Evolutionary conservation across 352 stramenopile species (phyloP).

Genomic region (Pythium folliculosum): DNA sequence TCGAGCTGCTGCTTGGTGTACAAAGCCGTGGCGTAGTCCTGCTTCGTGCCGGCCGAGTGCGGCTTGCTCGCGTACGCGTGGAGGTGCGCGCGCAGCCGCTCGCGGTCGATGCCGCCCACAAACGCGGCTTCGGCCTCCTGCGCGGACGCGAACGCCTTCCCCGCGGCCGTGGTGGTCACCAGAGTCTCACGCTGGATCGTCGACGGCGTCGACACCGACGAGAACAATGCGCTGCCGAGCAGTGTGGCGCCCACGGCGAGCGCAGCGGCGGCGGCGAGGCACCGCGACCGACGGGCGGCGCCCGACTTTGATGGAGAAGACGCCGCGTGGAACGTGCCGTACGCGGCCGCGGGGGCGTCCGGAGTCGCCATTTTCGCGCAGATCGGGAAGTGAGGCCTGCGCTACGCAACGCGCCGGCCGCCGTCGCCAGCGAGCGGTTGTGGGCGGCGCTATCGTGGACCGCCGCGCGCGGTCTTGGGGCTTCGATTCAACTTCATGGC

Average conservation of each 20-base stretch:
- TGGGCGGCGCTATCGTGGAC: background rate
- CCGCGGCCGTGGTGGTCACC: too few relatives aligned
- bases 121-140: constrained; percentile 32
- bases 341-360: background rate
- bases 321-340: constrained; percentile 5
- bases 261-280: background rate
- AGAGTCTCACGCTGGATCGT: background rate
- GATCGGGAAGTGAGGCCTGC: background rate
- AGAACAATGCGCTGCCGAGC: background rate
- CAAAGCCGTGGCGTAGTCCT: constrained; percentile 65
- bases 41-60: constrained; percentile 42
- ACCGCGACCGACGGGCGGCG: background rate
- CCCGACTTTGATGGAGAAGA: background rate
- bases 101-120: constrained; percentile 33
- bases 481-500: too few relatives aligned
- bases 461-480: background rate
- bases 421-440: too few relatives aligned
- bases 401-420: background rate
- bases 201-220: background rate
- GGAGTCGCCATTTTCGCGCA: constrained; percentile 6
- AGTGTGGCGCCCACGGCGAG: background rate
- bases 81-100: constrained; percentile 40
- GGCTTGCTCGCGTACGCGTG: constrained; percentile 53
- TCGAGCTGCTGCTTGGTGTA: constrained; percentile 44
- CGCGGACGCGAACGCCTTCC: constrained; percentile 6